Percentiles rank a stretch among this genome's conserved stretches.
phyloP scores from a whole-genome alignment of 78 protist genomes.

The Fonticula alba region DNA sequence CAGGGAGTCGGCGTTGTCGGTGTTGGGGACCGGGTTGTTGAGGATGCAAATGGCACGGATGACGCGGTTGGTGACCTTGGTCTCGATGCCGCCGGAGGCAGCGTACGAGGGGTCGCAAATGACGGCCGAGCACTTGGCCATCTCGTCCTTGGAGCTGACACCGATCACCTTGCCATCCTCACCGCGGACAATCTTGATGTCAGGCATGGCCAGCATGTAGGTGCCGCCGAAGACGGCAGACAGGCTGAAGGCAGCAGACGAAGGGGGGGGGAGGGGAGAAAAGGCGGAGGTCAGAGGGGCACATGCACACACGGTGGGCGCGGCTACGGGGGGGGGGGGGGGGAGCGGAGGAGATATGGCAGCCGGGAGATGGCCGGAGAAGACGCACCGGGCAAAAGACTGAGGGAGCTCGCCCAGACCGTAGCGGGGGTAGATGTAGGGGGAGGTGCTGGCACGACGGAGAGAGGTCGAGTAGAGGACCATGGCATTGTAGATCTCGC shows the following conservation, averaged over 20 bases:
- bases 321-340: too few relatives aligned
- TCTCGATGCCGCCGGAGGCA: slow-evolving; percentile 47
- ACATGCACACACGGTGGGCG: too few relatives aligned
- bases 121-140: slow-evolving; percentile 36
- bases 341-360: too few relatives aligned
- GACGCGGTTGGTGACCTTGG: slow-evolving; percentile 58
- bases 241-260: slow-evolving; percentile 41
- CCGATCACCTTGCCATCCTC: slow-evolving; percentile 67
- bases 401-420: slow-evolving; percentile 96
- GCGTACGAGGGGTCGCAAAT: slow-evolving; percentile 91
- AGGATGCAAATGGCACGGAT: slow-evolving; percentile 87
- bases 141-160: slow-evolving; percentile 56
- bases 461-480: slow-evolving; percentile 74
- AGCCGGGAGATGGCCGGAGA: too few relatives aligned
- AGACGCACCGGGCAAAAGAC: slow-evolving; percentile 30
- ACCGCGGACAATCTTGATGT: slow-evolving; percentile 51
- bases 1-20: slow-evolving; percentile 42
- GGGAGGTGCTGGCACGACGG: slow-evolving; percentile 56
- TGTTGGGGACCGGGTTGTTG: slow-evolving; percentile 60
- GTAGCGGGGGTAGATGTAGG: slow-evolving; percentile 94
- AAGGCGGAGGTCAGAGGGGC: background rate
- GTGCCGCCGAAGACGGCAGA: slow-evolving; percentile 96
- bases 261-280: background rate
- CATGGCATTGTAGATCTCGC: slow-evolving; percentile 40
- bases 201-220: slow-evolving; percentile 83